Percentiles rank a stretch among this genome's conserved stretches.
phyloP scores from a whole-genome alignment of 164 flowering plant species.

The Aristolochia californica region DNA sequence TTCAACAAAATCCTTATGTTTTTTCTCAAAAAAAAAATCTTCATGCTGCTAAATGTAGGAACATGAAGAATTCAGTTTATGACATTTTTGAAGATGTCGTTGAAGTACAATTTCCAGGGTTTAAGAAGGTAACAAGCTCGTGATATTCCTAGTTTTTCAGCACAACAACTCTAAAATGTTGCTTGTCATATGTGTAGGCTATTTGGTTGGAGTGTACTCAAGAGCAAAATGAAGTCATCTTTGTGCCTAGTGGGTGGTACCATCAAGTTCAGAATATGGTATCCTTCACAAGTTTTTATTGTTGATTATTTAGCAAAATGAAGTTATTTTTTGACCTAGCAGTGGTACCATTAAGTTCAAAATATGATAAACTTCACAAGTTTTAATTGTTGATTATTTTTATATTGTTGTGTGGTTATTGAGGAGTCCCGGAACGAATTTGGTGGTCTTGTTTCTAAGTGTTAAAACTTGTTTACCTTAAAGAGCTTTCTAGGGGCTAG shows the following conservation, averaged over 20 bases:
- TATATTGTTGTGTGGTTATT: too few species aligned
- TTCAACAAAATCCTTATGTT: too few species aligned
- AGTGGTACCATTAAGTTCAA: too few species aligned
- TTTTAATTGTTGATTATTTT: too few species aligned
- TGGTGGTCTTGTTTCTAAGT: too few species aligned
- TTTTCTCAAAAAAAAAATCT: background rate
- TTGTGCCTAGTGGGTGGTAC: constrained; percentile 98
- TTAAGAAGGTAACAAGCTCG: constrained; percentile 44
- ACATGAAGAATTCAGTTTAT: constrained; percentile 66
- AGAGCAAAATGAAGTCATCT: constrained; percentile 66
- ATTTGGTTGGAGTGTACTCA: constrained; percentile 84
- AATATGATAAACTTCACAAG: too few species aligned
- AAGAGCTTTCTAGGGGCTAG: too few species aligned
- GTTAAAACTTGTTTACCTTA: too few species aligned
- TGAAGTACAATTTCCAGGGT: constrained; percentile 58
- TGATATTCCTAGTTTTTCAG: background rate
- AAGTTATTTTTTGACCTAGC: too few species aligned
- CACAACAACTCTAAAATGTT: background rate
- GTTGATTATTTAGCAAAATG: background rate
- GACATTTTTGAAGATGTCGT: constrained; percentile 66
- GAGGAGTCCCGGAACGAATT: too few species aligned
- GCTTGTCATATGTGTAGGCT: constrained; percentile 32
- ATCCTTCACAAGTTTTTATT: constrained; percentile 2
- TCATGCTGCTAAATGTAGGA: constrained; percentile 27
- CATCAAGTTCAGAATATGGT: constrained; percentile 98